These are phyloP conservation scores for Leucosporidium scottii DNA, from an alignment of 768 basidiomycete species.

Conservation along the genomic window DNA sequence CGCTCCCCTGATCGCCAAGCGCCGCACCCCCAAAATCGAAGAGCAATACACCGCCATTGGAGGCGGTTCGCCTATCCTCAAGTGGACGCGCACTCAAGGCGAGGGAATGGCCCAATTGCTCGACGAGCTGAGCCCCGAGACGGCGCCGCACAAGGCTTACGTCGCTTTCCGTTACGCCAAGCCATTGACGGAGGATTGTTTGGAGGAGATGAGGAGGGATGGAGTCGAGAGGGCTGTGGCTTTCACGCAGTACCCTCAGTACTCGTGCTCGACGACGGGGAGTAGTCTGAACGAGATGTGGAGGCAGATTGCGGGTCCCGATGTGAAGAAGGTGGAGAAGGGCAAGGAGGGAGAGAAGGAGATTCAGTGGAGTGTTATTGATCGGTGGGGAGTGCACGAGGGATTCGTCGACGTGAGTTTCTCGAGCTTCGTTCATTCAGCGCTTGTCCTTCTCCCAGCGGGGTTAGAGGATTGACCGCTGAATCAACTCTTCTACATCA, in stretches of 20 bases:
- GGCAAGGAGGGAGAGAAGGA: slow-evolving; percentile 55
- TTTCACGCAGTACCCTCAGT: slow-evolving; percentile 98
- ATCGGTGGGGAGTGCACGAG: slow-evolving; percentile 92
- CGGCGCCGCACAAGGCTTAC: slow-evolving; percentile 92
- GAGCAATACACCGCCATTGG: slow-evolving; percentile 91
- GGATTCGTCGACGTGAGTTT: slow-evolving; percentile 81
- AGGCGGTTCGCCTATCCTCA: slow-evolving; percentile 90
- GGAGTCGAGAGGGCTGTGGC: slow-evolving; percentile 88
- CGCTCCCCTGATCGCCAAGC: slow-evolving; percentile 79
- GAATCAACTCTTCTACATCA: background rate
- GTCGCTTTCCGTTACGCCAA: slow-evolving; percentile 88
- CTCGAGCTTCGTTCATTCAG: no score
- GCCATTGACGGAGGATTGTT: slow-evolving; percentile 76
- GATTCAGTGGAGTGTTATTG: slow-evolving; percentile 94
- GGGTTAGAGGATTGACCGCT: slow-evolving; percentile 2
- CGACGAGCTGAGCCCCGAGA: slow-evolving; percentile 86
- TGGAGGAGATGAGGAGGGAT: slow-evolving; percentile 75
- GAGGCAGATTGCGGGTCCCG: slow-evolving; percentile 41
- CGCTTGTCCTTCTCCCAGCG: background rate
- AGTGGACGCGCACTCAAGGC: slow-evolving; percentile 81
- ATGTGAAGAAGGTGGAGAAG: slow-evolving; percentile 16
- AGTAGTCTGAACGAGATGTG: slow-evolving; percentile 93
- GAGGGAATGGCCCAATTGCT: slow-evolving; percentile 80
- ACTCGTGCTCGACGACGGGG: slow-evolving; percentile 95
- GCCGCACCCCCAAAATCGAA: slow-evolving; percentile 87